Conservation (phyloP, 1,284 basidiomycete genomes). For the Leccinum griseonigrum region DNA sequence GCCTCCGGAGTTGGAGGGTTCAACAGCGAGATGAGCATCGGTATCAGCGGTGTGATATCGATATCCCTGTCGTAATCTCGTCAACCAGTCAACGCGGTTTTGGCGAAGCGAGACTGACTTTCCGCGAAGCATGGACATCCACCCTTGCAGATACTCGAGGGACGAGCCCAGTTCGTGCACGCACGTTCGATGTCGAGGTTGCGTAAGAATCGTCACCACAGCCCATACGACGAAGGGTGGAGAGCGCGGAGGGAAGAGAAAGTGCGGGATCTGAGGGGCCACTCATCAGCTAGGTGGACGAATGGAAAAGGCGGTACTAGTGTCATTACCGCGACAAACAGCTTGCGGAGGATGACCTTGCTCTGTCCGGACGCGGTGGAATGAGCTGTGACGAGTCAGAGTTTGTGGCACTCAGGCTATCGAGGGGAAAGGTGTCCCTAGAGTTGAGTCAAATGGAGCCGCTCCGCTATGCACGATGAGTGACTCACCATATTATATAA, state of each 20-base stretch:
- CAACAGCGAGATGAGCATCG: slow-evolving; percentile 58
- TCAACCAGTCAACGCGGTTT: not conserved
- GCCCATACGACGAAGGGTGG: slow-evolving; percentile 64
- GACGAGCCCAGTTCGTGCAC: slow-evolving; percentile 59
- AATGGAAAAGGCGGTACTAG: slow-evolving; percentile 1
- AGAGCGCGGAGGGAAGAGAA: slow-evolving; percentile 3
- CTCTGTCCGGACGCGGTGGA: slow-evolving; percentile 51
- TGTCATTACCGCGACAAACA: slow-evolving; percentile 66
- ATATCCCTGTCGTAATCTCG: slow-evolving; percentile 36
- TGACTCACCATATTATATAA: slow-evolving; percentile 59
- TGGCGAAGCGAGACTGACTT: slow-evolving; percentile 44
- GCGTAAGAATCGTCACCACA: slow-evolving; percentile 52
- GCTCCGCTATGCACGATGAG: not conserved
- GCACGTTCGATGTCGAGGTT: slow-evolving; percentile 24
- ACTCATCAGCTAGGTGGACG: not conserved
- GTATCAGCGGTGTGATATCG: slow-evolving; percentile 62
- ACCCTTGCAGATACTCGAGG: slow-evolving; percentile 76
- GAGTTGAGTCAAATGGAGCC: slow-evolving; percentile 9
- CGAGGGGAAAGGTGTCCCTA: slow-evolving; percentile 62
- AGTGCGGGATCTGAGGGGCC: slow-evolving; percentile 41
- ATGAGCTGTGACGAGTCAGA: slow-evolving; percentile 55
- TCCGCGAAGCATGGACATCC: slow-evolving; percentile 69
- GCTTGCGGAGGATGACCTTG: slow-evolving; percentile 77
- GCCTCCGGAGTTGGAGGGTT: slow-evolving; percentile 36
- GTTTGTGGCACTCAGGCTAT: slow-evolving; percentile 38